Base-by-base conservation (phyloP, 2,329 filamentous ascomycete species). In the Arachnomyces sp. region DNA sequence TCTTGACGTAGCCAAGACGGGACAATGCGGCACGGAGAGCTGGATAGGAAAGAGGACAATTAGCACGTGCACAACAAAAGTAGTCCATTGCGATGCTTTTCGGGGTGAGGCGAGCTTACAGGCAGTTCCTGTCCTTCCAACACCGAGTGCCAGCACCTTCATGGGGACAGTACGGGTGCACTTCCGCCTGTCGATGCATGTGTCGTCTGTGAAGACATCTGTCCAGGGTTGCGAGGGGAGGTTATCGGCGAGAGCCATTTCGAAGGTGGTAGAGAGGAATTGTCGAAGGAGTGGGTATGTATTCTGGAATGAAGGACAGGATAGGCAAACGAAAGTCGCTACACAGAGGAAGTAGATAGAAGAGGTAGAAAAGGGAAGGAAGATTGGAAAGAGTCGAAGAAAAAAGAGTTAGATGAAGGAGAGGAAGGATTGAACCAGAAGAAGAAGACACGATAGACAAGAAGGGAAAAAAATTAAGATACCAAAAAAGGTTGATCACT, bases 41-140 rank as follows among this genome's bases (percentile, higher is more conserved):
- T 79, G 42, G 34, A 20, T 25, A 25, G 20, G 5, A 25, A 25
- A 25, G 5, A 9, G 20, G 9, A 25, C 9, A 25, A 9, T 25
- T 12, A 20, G 32, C 8, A 33, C 11, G 7, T 15, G 16, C 40
- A 47, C 35, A 47, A 42, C 42, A 31, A n/a, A n/a, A n/a, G n/a
- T n/a, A n/a, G n/a, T 42, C 38, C 17, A 36, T 35, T 29, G 28
- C 30, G n/a, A n/a, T 18, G 30, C 31, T 16, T n/a, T 36, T 36
- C 12, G 16, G 14, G 28, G 38, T 28, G 15, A 28, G 18, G 34
- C 39, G 12, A 25, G 67, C 72, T 56, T 69, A 77, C 77, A 84
- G 28, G 79, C 75, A 52, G 82, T 85, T 54, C 81, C 81, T 7
- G 81, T 86, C 47, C 81, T 72, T 40, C 79, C 79, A 13, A 84